phyloP scores from a whole-genome alignment of 768 basidiomycete genomes.

The Agrocybe pediades region DNA sequence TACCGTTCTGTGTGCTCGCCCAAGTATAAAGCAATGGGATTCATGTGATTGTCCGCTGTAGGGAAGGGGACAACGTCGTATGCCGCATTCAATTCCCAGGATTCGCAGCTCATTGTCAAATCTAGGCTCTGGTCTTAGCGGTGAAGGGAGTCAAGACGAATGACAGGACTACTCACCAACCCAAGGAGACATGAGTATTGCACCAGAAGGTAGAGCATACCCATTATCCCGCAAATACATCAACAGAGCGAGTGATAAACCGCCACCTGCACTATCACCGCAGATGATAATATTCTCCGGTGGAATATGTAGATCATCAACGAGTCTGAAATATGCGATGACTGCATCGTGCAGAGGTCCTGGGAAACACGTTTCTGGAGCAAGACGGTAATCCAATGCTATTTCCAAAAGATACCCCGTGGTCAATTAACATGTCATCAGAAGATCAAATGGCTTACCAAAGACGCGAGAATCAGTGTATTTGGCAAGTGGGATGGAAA shows the following conservation, averaged over 20 bases:
- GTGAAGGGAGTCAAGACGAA: conserved; percentile 1
- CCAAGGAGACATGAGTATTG: conserved; percentile 93
- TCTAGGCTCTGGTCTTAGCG: conserved; percentile 44
- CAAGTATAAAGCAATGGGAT: conserved; percentile 93
- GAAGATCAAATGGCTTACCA: conserved; percentile 31
- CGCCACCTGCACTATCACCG: conserved; percentile 95
- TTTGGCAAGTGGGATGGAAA: conserved; percentile 91
- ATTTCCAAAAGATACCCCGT: neutral
- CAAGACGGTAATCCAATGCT: conserved; percentile 96
- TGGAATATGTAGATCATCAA: conserved; percentile 87
- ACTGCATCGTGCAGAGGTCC: conserved; percentile 88
- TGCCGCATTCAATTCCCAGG: conserved; percentile 94
- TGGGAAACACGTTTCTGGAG: conserved; percentile 94
- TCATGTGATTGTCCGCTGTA: conserved; percentile 77
- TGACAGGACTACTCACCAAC: conserved; percentile 65
- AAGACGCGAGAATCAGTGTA: conserved; percentile 89
- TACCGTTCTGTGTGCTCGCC: conserved; percentile 80
- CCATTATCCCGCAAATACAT: conserved; percentile 95
- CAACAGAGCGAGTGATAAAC: conserved; percentile 77
- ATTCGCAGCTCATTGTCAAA: conserved; percentile 95
- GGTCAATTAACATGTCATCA: neutral
- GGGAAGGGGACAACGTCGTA: conserved; percentile 84
- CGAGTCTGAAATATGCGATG: conserved; percentile 81
- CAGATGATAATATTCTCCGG: conserved; percentile 87
- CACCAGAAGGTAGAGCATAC: conserved; percentile 82